Conservation (phyloP, 768 basidiomycete genomes). For the Crepidotus variabilis region DNA sequence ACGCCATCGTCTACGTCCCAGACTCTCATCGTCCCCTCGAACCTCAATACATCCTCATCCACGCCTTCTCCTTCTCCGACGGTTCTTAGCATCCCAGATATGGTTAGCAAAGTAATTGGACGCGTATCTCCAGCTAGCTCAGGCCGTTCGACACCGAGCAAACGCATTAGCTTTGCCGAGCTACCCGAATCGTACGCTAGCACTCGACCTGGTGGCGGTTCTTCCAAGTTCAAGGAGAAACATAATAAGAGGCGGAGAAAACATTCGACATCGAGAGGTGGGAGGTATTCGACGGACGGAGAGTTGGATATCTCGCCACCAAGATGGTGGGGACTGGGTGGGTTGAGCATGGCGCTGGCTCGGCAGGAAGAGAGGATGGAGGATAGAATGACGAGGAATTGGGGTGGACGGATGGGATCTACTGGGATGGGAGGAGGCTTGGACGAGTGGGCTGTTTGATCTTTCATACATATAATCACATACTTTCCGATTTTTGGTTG, state of each 20-base stretch:
- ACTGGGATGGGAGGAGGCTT: slow-evolving; percentile 28
- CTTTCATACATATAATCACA: background rate
- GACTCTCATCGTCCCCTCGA: slow-evolving; percentile 5
- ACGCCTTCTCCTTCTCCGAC: slow-evolving; percentile 11
- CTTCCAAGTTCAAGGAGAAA: slow-evolving; percentile 32
- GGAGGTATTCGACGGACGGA: slow-evolving; percentile 23
- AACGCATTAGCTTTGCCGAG: slow-evolving; percentile 76
- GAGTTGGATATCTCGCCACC: slow-evolving; percentile 20
- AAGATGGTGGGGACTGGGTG: slow-evolving; percentile 6
- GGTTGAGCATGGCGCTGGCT: slow-evolving; percentile 13
- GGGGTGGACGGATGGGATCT: slow-evolving; percentile 37
- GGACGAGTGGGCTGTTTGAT: slow-evolving; percentile 59
- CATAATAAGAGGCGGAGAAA: slow-evolving; percentile 28
- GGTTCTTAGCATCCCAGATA: slow-evolving; percentile 23
- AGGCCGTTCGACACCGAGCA: slow-evolving; percentile 50
- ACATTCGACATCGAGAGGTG: slow-evolving; percentile 7
- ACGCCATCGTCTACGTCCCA: slow-evolving; percentile 8
- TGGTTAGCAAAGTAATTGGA: slow-evolving; percentile 22
- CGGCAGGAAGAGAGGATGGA: slow-evolving; percentile 46
- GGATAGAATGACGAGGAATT: slow-evolving; percentile 47
- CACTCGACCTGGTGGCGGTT: slow-evolving; percentile 24
- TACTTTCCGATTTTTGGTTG: background rate
- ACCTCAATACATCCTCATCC: slow-evolving; percentile 15
- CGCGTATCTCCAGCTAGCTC: slow-evolving; percentile 39
- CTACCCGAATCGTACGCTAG: slow-evolving; percentile 63